A percentile compares a stretch with the other conserved stretches of the same genome.
Evolutionary conservation across 139 green algal species (phyloP).

Genomic region (Chlorella vulgaris): DNA sequence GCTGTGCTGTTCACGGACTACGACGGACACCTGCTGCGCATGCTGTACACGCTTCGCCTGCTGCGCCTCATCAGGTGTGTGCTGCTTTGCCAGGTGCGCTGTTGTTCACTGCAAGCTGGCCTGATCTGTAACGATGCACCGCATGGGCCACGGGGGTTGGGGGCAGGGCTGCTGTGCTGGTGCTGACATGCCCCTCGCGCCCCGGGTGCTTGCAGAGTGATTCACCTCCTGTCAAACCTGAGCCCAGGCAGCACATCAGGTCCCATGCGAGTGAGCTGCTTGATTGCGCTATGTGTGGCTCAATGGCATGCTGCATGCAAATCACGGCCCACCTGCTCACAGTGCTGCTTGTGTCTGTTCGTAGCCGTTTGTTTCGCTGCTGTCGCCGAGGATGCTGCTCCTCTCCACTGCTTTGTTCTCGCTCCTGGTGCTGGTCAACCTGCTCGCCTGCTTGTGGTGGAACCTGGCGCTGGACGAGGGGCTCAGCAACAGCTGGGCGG

Average conservation of each 20-base stretch:
- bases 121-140: too few relatives aligned
- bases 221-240: too few relatives aligned
- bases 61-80: conserved; percentile 33
- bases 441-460: conserved; percentile 39
- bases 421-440: conserved; percentile 35
- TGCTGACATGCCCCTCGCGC: too few relatives aligned
- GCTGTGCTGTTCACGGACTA: neutral
- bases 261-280: too few relatives aligned
- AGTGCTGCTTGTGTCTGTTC: neutral
- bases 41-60: conserved; percentile 21
- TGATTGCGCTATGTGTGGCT: too few relatives aligned
- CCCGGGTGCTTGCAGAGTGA: too few relatives aligned
- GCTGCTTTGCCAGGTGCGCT: too few relatives aligned
- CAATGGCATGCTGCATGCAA: neutral
- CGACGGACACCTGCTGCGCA: neutral
- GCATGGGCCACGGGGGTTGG: too few relatives aligned
- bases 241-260: too few relatives aligned
- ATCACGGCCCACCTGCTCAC: neutral
- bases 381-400: neutral
- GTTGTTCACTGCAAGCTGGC: too few relatives aligned
- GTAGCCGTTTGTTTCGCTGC: conserved; percentile 3
- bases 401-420: conserved; percentile 28
- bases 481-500: conserved; percentile 36
- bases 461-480: conserved; percentile 25
- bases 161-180: too few relatives aligned